Conservation (phyloP, 192 early-diverging fungal genomes). For the Powellomyces hirtus region DNA sequence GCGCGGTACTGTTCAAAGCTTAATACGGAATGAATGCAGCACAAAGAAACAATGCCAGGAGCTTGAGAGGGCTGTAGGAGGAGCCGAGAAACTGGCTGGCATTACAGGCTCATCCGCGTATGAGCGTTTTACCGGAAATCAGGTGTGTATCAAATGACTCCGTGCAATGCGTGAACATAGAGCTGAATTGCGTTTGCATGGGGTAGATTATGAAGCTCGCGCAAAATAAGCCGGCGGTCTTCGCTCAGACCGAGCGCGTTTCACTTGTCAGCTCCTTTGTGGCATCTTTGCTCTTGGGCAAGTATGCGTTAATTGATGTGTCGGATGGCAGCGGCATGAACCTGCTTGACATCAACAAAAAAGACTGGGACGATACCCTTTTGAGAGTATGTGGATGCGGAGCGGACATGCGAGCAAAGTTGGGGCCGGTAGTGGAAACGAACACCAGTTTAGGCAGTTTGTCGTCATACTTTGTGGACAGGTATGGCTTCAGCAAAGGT, state of each 20-base stretch:
- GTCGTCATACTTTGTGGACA: slow-evolving; percentile 57
- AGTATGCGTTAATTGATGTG: slow-evolving; percentile 60
- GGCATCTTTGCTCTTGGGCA: slow-evolving; percentile 60
- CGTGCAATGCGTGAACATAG: neutral
- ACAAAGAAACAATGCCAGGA: slow-evolving; percentile 60
- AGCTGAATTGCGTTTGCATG: neutral
- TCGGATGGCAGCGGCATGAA: slow-evolving; percentile 83
- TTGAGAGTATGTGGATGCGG: slow-evolving; percentile 32
- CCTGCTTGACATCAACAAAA: slow-evolving; percentile 61
- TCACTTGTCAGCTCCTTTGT: slow-evolving; percentile 74
- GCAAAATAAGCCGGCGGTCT: slow-evolving; percentile 27
- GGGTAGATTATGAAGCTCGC: slow-evolving; percentile 42
- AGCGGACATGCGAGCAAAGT: slow-evolving; percentile 28
- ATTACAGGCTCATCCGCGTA: slow-evolving; percentile 71
- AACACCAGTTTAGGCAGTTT: slow-evolving; percentile 51
- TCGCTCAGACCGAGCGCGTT: slow-evolving; percentile 52
- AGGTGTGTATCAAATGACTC: slow-evolving; percentile 31
- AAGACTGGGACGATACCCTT: slow-evolving; percentile 52
- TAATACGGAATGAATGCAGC: too few relatives aligned
- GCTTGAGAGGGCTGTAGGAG: slow-evolving; percentile 64
- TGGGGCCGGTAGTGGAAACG: slow-evolving; percentile 47
- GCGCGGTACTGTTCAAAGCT: too few relatives aligned
- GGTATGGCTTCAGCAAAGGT: slow-evolving; percentile 67
- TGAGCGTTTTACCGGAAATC: slow-evolving; percentile 79
- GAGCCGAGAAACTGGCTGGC: slow-evolving; percentile 57